Evolutionary conservation across 352 stramenopile species (phyloP).

Genomic region (Globisporangium recalcitrans): DNA sequence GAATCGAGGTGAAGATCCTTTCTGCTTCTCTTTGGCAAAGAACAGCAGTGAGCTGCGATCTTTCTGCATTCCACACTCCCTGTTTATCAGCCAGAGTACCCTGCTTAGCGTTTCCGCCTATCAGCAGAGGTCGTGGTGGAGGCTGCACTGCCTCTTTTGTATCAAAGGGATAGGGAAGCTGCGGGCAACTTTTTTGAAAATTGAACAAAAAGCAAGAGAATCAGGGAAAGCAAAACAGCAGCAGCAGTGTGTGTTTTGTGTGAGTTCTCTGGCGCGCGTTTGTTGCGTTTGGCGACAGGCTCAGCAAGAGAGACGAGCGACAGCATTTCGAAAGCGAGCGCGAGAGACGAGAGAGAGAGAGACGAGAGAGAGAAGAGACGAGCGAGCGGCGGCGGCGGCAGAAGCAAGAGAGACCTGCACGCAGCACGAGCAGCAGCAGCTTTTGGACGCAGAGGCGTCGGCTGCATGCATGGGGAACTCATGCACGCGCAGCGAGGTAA

Average conservation of each 20-base stretch:
- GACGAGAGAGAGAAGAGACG: not conserved
- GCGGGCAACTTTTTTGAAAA: constrained; percentile 10
- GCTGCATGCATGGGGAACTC: constrained; percentile 48
- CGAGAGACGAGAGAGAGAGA: constrained; percentile 6
- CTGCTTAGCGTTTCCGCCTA: not conserved
- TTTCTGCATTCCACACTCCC: not conserved
- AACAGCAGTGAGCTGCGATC: not conserved
- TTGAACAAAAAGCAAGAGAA: constrained; percentile 3
- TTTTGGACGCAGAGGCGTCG: constrained; percentile 6
- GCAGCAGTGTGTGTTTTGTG: not conserved
- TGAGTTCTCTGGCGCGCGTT: constrained; percentile 5
- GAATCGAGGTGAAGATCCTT: not conserved
- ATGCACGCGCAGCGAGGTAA: constrained; percentile 48
- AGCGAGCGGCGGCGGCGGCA: not conserved
- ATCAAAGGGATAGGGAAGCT: not conserved
- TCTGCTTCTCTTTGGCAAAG: not conserved
- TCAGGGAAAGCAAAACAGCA: not conserved
- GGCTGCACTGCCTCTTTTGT: constrained; percentile 4
- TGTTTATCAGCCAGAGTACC: not conserved
- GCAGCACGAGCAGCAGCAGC: not conserved
- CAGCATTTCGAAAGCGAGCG: constrained; percentile 12
- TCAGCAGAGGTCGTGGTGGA: not conserved
- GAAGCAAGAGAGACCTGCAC: not conserved
- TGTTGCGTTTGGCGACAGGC: not conserved
- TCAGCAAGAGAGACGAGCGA: not conserved